Conservation (phyloP, 1,139 yeast genomes). For the Suhomyces panamericanus region DNA sequence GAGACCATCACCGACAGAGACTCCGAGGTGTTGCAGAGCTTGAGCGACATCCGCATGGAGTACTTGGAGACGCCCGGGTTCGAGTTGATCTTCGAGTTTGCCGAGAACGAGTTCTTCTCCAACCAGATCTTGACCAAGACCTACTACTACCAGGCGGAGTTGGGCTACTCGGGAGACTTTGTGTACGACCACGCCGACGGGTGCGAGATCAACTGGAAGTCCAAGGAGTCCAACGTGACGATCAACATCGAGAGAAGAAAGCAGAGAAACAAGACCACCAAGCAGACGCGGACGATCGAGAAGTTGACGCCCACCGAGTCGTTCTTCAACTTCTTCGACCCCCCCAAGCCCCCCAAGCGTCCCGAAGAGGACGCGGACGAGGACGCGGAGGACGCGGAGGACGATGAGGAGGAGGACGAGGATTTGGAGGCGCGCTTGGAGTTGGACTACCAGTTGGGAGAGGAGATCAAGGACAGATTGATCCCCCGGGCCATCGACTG, state of each 20-base stretch:
- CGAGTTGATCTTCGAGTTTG: slow-evolving; percentile 78
- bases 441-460: slow-evolving; percentile 93
- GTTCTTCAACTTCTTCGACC: slow-evolving; percentile 92
- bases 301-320: slow-evolving; percentile 91
- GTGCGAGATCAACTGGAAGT: slow-evolving; percentile 78
- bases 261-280: slow-evolving; percentile 96
- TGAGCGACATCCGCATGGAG: slow-evolving; percentile 74
- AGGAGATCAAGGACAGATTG: slow-evolving; percentile 91
- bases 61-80: slow-evolving; percentile 90
- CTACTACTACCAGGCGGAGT: slow-evolving; percentile 90
- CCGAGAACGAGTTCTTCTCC: slow-evolving; percentile 73
- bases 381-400: slow-evolving; percentile 40
- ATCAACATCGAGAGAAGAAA: slow-evolving; percentile 89
- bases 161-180: slow-evolving; percentile 94
- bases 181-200: slow-evolving; percentile 98
- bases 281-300: slow-evolving; percentile 95
- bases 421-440: slow-evolving; percentile 85
- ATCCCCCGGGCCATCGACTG: slow-evolving; percentile 96
- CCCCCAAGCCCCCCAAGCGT: slow-evolving; percentile 74
- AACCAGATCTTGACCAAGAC: slow-evolving; percentile 76
- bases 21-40: slow-evolving; percentile 71
- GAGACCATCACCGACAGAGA: slow-evolving; percentile 91
- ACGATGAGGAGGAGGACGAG: slow-evolving; percentile 61
- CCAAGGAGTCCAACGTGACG: slow-evolving; percentile 80
- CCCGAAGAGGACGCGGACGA: slow-evolving; percentile 34